Evolutionary conservation across 179 eudicot species (phyloP), one percentile per base, ranked within the genome.

Genomic region (Vitellaria paradoxa): DNA sequence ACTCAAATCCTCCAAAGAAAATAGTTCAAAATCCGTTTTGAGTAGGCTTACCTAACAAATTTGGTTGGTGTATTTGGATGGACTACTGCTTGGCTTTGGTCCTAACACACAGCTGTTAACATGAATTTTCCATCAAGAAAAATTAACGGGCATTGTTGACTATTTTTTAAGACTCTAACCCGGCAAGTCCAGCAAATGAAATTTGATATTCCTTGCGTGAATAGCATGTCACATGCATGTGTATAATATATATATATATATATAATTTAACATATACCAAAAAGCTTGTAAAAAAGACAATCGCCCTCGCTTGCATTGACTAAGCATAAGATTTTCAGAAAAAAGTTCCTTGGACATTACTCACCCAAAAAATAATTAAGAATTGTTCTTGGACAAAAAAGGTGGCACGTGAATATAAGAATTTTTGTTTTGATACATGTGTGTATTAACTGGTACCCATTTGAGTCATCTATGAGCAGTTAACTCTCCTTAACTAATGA

Each of bases 241-340:
- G n/a, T n/a, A n/a, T n/a, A 7, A n/a, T 60, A 20, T 21, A 20
- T 61, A 23, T 11, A 61, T n/a, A n/a, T n/a, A n/a, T n/a, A n/a
- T n/a, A n/a, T n/a, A n/a, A n/a, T n/a, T n/a, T 30, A 9, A 21
- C 13, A 1, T 13, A 26, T 15, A 26, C 45, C n/a, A 24, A 64
- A 64, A 64, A 64, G 68, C 37, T 59, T 24, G 68, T 45, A 30
- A 64, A 64, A 64, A 64, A 12, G 68, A 64, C 68, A 64, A 64
- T 4, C 42, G 68, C 24, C 68, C 37, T 64, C 45, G 21, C 66
- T 10, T 11, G 45, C 68, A 26, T 64, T 64, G 68, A 64, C 68
- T 24, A 26, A 26, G 24, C 66, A 26, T 20, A 64, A 24, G 6
- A 64, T 14, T 8, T 26, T 23, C 57, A 53, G 57, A 13, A 53